A percentile compares a stretch with the other conserved stretches of the same genome.
These are phyloP conservation scores for Rhododendron ferrugineum DNA, from an alignment of 148 eudicot genomes.

Conservation along the genomic window DNA sequence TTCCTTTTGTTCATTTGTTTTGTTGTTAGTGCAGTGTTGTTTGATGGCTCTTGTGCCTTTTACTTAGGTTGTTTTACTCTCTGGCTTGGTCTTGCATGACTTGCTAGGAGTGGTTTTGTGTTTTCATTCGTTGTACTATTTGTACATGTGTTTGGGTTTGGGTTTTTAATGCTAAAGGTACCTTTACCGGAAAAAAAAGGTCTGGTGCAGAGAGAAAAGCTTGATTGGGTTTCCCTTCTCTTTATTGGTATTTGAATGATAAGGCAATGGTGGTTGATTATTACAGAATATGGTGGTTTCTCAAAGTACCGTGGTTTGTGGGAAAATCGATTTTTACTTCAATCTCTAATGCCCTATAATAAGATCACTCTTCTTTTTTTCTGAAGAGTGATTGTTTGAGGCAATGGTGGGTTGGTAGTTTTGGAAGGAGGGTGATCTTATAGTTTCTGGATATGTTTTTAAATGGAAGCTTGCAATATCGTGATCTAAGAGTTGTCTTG, in stretches of 20 bases:
- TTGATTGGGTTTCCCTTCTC: background rate
- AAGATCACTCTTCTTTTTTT: background rate
- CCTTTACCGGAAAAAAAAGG: too few species aligned
- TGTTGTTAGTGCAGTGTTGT: too few species aligned
- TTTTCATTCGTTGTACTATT: too few species aligned
- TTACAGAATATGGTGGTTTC: background rate
- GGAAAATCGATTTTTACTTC: background rate
- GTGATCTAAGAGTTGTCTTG: background rate
- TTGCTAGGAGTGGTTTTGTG: too few species aligned
- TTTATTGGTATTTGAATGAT: background rate
- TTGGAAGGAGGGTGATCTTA: background rate
- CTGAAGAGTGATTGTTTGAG: background rate
- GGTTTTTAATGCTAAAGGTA: too few species aligned
- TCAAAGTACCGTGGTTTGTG: background rate
- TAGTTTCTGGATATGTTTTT: background rate
- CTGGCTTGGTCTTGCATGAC: too few species aligned
- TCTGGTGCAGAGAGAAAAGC: background rate
- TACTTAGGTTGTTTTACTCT: too few species aligned
- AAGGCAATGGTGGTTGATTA: background rate
- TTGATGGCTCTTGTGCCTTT: too few species aligned
- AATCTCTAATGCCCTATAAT: background rate
- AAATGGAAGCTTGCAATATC: background rate
- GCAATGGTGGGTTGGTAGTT: background rate
- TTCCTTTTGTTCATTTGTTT: too few species aligned
- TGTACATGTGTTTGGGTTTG: too few species aligned